Evolutionary conservation across 108 stramenopile genomes (phyloP), one percentile per base, ranked within the genome.

Genomic region (Pseudonitzschia delicatissima): DNA sequence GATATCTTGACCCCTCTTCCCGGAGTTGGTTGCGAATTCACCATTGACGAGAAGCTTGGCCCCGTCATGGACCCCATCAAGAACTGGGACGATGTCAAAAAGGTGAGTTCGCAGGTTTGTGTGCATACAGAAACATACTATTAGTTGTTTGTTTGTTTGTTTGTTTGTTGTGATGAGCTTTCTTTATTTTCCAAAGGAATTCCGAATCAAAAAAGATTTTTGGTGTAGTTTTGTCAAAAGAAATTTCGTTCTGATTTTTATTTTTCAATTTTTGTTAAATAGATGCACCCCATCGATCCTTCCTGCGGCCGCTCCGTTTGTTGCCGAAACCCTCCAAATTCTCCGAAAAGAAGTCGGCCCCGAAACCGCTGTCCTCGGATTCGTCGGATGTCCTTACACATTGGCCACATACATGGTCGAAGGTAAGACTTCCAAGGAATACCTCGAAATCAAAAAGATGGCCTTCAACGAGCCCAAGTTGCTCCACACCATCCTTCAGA

Each of bases 321-420:
- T 96, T 23, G 95, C 89, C 12, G 88, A 95, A 74, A 82, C 93
- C 33, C 83, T 98, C 15, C 77, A 91, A 53, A 83, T 83, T 29
- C 87, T 98, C 4, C 86, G 96, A 29, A 31, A 88, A 33, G 93
- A 93, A 48, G 87, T 89, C 62, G 82, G 75, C 31, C 84, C 88
- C 17, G 88, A 95, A 69, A 97, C 96, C 35, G 95, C 99, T 25
- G 94, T 99, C 11, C 78, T 99, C 55, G 99, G 99, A 26, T 99
- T 99, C 70, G 95, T 98, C 15, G 99, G 99, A 50, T 97, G 96
- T 55, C 99, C 99, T 2, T 99, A 96, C 83, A 99, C 99, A 5
- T 80, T 99, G 23, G 96, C 97, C 9, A 96, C 97, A 6, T 99
- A 99, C 76, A 77, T 97, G 63, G 90, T 98, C 11, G 98, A 99